phyloP scores from a whole-genome alignment of 1,284 basidiomycete genomes.

The Trichosporon sp. region DNA sequence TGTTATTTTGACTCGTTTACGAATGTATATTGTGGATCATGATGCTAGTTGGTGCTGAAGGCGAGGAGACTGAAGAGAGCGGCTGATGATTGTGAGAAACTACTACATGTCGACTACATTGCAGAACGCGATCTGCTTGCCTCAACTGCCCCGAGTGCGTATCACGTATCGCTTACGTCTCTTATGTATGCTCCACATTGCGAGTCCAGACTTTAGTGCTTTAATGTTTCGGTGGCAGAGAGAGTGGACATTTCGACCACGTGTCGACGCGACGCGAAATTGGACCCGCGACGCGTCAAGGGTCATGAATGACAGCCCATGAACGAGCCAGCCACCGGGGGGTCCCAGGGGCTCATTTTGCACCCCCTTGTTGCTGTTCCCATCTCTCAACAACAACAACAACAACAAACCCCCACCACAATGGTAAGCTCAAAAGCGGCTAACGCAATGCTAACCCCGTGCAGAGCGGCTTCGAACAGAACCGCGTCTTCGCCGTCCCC shows the following conservation, averaged over 20 bases:
- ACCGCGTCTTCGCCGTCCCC: constrained; percentile 75
- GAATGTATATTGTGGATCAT: constrained; percentile 20
- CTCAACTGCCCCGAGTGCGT: too few relatives aligned
- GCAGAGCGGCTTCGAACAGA: constrained; percentile 71
- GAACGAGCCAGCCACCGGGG: constrained; percentile 5
- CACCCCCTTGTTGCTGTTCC: not conserved
- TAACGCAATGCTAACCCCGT: constrained; percentile 4
- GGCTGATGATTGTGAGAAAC: too few relatives aligned
- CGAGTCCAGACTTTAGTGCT: not conserved
- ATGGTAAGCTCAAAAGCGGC: constrained; percentile 1
- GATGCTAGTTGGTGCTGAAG: not conserved
- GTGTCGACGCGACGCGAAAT: constrained; percentile 17
- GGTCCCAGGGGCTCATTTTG: not conserved
- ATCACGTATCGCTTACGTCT: not conserved
- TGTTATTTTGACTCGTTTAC: constrained; percentile 20
- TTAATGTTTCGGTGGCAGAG: not conserved
- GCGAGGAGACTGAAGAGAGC: too few relatives aligned
- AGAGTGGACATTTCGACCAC: not conserved
- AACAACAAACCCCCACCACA: not conserved
- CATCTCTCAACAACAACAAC: constrained; percentile 15
- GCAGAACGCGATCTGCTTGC: too few relatives aligned
- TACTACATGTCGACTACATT: too few relatives aligned
- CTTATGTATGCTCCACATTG: not conserved
- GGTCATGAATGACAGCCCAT: constrained; percentile 12
- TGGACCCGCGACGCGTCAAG: constrained; percentile 17